Evolutionary conservation across 805 yeast genomes (phyloP), one percentile per base, ranked within the genome.

Genomic region (Saccharomyces eubayanus): DNA sequence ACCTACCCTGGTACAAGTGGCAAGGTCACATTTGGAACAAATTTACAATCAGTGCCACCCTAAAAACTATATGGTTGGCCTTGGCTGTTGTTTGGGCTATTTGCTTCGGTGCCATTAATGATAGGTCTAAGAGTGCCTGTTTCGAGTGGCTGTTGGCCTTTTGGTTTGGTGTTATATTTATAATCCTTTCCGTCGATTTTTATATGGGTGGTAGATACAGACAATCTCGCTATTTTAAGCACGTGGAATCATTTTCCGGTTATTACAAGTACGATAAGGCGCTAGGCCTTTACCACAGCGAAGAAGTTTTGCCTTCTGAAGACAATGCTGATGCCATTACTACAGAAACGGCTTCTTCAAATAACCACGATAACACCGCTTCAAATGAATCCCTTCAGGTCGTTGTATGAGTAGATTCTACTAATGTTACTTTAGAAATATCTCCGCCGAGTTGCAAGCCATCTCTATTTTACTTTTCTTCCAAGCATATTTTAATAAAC

Each of bases 91-190:
- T 74, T 0, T 77, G 87, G 64, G 96, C 92, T 2, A 69, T 85
- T 28, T 76, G 80, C 31, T 92, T 89, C 59, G 89, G 81, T n/a
- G 75, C 68, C 2, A 64, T 71, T 50, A 62, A 71, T 6, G 63
- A 71, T 41, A 73, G 77, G 57, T 78, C 78, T 3, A 72, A 77
- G 31, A 76, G 83, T 45, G 90, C 90, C 0, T 73, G 76, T 21
- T 81, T 86, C 65, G 98, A 92, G 70, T 92, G 98, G 98, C 65
- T 83, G 2, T 70, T 91, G 46, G 83, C 92, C n/a, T 91, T 84
- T 70, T 84, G 88, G 82, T 91, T 87, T 65, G 94, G 96, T 2
- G 62, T 84, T 31, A 74, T 87, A 56, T 79, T 84, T 58, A 64
- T 84, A 3, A 71, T 84, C 53, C 75, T 91, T 67, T 72, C 86